Percentiles rank a stretch among this genome's conserved stretches.
Conservation (phyloP, 2,329 filamentous ascomycete genomes). For the Sporothrix pseudoabietina region DNA sequence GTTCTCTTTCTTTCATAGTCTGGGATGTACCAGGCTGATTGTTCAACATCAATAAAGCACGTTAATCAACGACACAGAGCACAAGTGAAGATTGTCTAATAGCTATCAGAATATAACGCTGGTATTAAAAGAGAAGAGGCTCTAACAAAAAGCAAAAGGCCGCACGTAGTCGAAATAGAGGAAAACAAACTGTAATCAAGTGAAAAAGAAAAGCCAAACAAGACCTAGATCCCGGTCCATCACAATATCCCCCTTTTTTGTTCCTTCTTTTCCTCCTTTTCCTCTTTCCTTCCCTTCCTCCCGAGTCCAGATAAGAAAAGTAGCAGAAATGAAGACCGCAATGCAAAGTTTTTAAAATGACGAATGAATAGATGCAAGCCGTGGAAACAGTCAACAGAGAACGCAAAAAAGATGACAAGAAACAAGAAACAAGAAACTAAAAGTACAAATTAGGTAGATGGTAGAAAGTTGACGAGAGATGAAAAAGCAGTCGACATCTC, state of each 20-base stretch:
- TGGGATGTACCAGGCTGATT: neutral
- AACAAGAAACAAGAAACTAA: slow-evolving; percentile 19
- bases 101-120: neutral
- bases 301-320: neutral
- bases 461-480: neutral
- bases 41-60: neutral
- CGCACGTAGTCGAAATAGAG: neutral
- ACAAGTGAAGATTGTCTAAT: neutral
- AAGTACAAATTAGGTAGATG: slow-evolving; percentile 20
- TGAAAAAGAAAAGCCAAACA: neutral
- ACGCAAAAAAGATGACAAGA: neutral
- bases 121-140: neutral
- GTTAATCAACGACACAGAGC: neutral
- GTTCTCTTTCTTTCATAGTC: neutral
- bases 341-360: neutral
- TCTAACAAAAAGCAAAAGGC: neutral
- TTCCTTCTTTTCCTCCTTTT: neutral
- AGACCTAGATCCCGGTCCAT: slow-evolving; percentile 10
- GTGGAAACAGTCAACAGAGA: neutral
- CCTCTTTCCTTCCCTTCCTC: neutral
- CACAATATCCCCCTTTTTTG: neutral
- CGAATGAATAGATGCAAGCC: neutral
- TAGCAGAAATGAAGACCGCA: neutral
- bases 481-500: too few species aligned
- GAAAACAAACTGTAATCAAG: neutral